A percentile compares a stretch with the other conserved stretches of the same genome.
Evolutionary conservation across 139 green algal species (phyloP).

Genomic region (Klebsormidium nitens): DNA sequence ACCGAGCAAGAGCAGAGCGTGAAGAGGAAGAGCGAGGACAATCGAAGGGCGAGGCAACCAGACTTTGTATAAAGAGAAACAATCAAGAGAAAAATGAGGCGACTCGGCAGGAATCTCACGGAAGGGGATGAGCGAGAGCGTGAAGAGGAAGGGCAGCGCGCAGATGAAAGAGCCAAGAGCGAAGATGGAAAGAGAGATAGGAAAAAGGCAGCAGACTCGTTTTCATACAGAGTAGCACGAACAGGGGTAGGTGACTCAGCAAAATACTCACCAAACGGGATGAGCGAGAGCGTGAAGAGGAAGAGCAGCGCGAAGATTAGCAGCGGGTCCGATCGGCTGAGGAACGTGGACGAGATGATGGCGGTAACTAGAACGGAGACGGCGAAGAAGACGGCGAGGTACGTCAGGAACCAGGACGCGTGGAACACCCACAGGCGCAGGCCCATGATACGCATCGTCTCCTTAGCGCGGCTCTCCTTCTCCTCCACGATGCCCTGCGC

Average conservation of each 20-base stretch:
- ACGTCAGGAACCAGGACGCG: constrained; percentile 22
- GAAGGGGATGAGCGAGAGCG: constrained; percentile 19
- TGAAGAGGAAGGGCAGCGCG: constrained; percentile 19
- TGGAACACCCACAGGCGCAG: constrained; percentile 19
- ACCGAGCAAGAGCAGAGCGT: too few species aligned
- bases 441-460: constrained; percentile 37
- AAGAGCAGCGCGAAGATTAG: constrained; percentile 26
- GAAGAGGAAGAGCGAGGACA: too few species aligned
- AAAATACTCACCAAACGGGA: constrained; percentile 22
- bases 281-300: constrained; percentile 17
- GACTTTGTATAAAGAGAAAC: background rate
- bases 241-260: background rate
- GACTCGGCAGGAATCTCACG: background rate
- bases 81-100: background rate
- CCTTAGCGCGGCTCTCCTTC: constrained; percentile 26
- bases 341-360: background rate
- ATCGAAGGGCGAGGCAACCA: background rate
- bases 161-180: too few species aligned
- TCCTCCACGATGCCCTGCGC: constrained; percentile 35
- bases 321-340: background rate
- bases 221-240: background rate
- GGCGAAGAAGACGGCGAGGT: constrained; percentile 1
- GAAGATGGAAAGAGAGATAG: too few species aligned
- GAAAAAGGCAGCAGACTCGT: background rate
- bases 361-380: background rate